Evolutionary conservation across 2,329 filamentous ascomycete genomes (phyloP).

Genomic region (Aspergillus versicolor): DNA sequence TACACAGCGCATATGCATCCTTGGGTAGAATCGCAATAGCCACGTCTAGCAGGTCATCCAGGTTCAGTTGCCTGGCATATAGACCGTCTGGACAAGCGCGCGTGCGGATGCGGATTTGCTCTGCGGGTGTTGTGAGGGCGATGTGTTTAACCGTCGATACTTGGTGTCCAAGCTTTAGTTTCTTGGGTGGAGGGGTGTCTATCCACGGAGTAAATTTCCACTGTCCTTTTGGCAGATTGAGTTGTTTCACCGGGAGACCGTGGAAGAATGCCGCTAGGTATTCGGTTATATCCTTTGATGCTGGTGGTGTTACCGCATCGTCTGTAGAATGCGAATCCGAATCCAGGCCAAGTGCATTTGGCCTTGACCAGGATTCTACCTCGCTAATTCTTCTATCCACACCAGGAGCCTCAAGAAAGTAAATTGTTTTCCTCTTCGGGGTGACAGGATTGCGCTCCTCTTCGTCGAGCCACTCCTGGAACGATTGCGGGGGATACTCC

Average conservation of each 20-base stretch:
- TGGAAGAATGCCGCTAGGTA: slow-evolving; percentile 56
- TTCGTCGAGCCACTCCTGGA: slow-evolving; percentile 51
- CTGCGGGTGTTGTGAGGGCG: slow-evolving; percentile 44
- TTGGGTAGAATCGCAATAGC: slow-evolving; percentile 53
- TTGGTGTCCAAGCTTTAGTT: neutral
- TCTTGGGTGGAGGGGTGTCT: neutral
- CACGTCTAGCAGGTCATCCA: slow-evolving; percentile 61
- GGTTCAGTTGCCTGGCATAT: slow-evolving; percentile 51
- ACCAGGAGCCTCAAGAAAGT: slow-evolving; percentile 51
- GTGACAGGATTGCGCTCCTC: slow-evolving; percentile 53
- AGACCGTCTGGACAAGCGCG: slow-evolving; percentile 49
- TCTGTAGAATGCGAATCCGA: neutral
- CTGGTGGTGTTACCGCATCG: slow-evolving; percentile 21
- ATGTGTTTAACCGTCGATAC: slow-evolving; percentile 26
- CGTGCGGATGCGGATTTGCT: slow-evolving; percentile 52
- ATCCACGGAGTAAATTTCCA: slow-evolving; percentile 53
- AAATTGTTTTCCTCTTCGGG: slow-evolving; percentile 49
- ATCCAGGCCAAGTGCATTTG: neutral
- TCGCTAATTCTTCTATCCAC: slow-evolving; percentile 22
- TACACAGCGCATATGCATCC: slow-evolving; percentile 59
- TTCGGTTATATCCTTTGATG: slow-evolving; percentile 33
- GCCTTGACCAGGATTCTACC: neutral
- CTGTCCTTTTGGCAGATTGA: slow-evolving; percentile 35
- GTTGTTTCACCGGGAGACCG: slow-evolving; percentile 50
- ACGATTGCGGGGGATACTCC: slow-evolving; percentile 51